Percentiles rank a stretch among this genome's conserved stretches.
These are phyloP conservation scores for Eucalyptus guilfoylei DNA, from an alignment of 345 rosid species.

Conservation along the genomic window DNA sequence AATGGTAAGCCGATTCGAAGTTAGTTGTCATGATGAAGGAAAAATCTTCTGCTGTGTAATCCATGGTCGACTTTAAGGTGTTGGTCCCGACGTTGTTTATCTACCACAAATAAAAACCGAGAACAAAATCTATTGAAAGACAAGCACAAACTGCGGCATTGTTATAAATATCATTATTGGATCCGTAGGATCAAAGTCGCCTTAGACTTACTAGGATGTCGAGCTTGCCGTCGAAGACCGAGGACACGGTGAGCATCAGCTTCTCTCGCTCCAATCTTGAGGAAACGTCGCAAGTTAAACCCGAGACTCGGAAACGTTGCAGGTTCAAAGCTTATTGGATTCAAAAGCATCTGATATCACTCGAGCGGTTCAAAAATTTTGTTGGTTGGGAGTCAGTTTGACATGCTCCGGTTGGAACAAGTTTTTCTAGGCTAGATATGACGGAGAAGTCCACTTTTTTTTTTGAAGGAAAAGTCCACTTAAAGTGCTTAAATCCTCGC, in stretches of 20 bases:
- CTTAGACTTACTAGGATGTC: constrained; percentile 41
- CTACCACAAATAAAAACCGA: background rate
- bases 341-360: background rate
- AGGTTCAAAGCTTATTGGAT: background rate
- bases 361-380: background rate
- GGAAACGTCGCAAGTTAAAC: constrained; percentile 35
- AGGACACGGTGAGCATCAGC: constrained; percentile 20
- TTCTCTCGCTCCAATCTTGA: constrained; percentile 21
- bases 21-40: constrained; percentile 7
- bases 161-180: background rate
- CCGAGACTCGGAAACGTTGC: constrained; percentile 18
- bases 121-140: background rate
- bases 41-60: constrained; percentile 23
- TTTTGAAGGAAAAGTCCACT: no score
- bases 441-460: background rate
- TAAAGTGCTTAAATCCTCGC: background rate
- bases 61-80: constrained; percentile 15
- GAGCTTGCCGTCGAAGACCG: constrained; percentile 28
- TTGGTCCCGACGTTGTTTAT: constrained; percentile 43
- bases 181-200: background rate
- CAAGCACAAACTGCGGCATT: background rate
- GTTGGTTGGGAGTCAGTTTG: background rate
- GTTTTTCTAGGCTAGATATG: background rate
- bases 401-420: background rate
- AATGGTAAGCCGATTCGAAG: background rate